Evolutionary conservation across 306 rosid species (phyloP).

Genomic region (Dicorynia guianensis): DNA sequence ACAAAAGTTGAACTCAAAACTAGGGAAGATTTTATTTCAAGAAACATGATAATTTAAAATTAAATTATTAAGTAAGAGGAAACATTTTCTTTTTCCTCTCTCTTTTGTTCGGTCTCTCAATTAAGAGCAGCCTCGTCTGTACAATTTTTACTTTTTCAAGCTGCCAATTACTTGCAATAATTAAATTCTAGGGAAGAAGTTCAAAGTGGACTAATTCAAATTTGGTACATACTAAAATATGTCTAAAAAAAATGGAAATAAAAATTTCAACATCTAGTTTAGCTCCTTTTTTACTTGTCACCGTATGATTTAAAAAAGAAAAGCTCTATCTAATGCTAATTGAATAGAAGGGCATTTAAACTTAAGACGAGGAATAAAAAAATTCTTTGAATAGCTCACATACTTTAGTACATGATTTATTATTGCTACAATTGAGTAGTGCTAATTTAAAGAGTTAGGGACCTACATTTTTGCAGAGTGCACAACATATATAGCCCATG

Average conservation of each 20-base stretch:
- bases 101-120: too few relatives aligned
- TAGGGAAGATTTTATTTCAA: too few relatives aligned
- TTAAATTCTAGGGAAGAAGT: neutral
- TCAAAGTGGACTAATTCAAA: slow-evolving; percentile 24
- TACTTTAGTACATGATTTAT: neutral
- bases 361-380: neutral
- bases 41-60: too few relatives aligned
- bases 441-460: slow-evolving; percentile 27
- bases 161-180: neutral
- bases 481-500: neutral
- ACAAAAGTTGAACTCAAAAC: too few relatives aligned
- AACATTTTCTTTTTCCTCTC: too few relatives aligned
- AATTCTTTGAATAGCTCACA: neutral
- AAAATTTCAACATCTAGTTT: too few relatives aligned
- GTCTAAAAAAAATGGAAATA: neutral
- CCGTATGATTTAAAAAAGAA: too few relatives aligned
- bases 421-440: slow-evolving; percentile 34
- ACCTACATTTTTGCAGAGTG: slow-evolving; percentile 24
- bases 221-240: neutral
- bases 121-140: too few relatives aligned
- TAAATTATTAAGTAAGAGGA: too few relatives aligned
- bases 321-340: too few relatives aligned
- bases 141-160: too few relatives aligned
- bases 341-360: neutral
- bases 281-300: too few relatives aligned